Evolutionary conservation across 2,329 filamentous ascomycete species (phyloP).

Genomic region (Akanthomyces muscarius): DNA sequence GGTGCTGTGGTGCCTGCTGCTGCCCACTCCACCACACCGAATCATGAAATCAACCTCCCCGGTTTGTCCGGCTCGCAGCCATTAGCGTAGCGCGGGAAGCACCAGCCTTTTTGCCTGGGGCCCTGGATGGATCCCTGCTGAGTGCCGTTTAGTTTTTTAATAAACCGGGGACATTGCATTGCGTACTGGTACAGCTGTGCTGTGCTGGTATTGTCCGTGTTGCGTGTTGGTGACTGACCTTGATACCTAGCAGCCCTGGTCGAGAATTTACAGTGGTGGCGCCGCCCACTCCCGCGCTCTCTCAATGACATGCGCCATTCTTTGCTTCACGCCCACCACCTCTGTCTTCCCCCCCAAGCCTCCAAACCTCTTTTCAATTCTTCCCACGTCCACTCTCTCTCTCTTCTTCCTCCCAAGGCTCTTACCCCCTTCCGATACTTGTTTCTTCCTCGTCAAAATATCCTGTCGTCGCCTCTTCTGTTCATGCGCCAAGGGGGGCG

Average conservation of each 20-base stretch:
- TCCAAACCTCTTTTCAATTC: background rate
- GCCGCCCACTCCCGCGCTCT: background rate
- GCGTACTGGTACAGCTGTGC: background rate
- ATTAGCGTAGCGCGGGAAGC: too few relatives aligned
- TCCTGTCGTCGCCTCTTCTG: constrained; percentile 12
- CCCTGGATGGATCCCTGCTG: background rate
- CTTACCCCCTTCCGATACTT: background rate
- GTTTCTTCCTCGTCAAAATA: background rate
- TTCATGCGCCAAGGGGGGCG: constrained; percentile 13
- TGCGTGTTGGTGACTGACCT: background rate
- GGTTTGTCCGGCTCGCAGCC: background rate
- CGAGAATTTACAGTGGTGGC: background rate
- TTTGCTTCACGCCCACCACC: constrained; percentile 11
- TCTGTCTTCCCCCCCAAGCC: background rate
- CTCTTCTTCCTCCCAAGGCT: background rate
- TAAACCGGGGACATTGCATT: background rate
- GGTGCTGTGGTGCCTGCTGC: too few relatives aligned
- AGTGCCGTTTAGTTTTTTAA: background rate
- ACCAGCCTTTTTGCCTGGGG: too few relatives aligned
- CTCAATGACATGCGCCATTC: constrained; percentile 7
- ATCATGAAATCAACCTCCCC: background rate
- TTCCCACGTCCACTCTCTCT: background rate
- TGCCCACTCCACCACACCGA: background rate
- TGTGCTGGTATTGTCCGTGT: background rate
- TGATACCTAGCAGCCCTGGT: background rate